Evolutionary conservation across 2,329 filamentous ascomycete species (phyloP).

Genomic region (Leptoxyphium fumago): DNA sequence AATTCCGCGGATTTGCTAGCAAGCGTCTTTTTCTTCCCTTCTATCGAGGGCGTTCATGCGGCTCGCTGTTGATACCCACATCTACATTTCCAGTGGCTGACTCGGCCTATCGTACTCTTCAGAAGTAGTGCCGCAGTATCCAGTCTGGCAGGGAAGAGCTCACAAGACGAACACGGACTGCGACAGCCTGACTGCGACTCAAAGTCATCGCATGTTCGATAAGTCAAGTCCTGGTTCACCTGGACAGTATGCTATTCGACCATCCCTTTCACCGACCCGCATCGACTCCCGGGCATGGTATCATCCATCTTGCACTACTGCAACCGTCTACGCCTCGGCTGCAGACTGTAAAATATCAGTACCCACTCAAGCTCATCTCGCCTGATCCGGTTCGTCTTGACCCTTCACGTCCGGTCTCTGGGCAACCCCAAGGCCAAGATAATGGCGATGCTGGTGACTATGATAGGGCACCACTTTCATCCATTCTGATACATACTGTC

Average conservation of each 20-base stretch:
- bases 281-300: slow-evolving; percentile 62
- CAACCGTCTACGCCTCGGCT: slow-evolving; percentile 59
- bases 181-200: too few relatives aligned
- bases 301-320: slow-evolving; percentile 56
- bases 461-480: slow-evolving; percentile 15
- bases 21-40: too few relatives aligned
- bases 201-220: background rate
- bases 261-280: slow-evolving; percentile 63
- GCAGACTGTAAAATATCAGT: slow-evolving; percentile 69
- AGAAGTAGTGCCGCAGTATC: too few relatives aligned
- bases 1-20: too few relatives aligned
- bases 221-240: slow-evolving; percentile 6
- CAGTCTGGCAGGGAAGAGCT: too few relatives aligned
- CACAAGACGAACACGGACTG: too few relatives aligned
- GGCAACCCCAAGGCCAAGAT: background rate
- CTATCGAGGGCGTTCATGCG: too few relatives aligned
- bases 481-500: slow-evolving; percentile 51
- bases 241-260: slow-evolving; percentile 21
- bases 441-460: slow-evolving; percentile 5
- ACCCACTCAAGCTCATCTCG: slow-evolving; percentile 85
- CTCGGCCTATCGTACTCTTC: too few relatives aligned
- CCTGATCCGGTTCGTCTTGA: slow-evolving; percentile 48
- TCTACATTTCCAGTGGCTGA: too few relatives aligned
- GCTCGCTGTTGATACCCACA: too few relatives aligned
- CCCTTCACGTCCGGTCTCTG: slow-evolving; percentile 3